Percentiles rank a stretch among this genome's conserved stretches.
These are phyloP conservation scores for Phytophthora palmivora DNA, from an alignment of 352 stramenopile genomes.

Conservation along the genomic window DNA sequence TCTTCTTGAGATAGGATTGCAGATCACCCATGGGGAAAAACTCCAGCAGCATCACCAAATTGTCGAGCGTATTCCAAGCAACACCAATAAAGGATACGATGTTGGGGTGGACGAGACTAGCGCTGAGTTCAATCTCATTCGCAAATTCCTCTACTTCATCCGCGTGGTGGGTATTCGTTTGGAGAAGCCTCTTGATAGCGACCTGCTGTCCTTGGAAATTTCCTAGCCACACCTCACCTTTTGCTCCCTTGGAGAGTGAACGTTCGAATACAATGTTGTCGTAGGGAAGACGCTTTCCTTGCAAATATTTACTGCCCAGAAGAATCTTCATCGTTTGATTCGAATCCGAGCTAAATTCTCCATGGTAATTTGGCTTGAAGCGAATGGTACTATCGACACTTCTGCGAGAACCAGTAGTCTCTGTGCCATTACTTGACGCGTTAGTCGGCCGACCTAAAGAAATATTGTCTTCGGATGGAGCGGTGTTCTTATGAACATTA, in stretches of 20 bases:
- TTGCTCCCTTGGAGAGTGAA: conserved; percentile 40
- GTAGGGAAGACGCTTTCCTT: conserved; percentile 20
- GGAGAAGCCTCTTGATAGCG: conserved; percentile 47
- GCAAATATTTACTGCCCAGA: not conserved
- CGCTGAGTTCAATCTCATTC: conserved; percentile 40
- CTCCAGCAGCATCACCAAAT: conserved; percentile 49
- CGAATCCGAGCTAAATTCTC: not conserved
- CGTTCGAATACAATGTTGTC: conserved; percentile 29
- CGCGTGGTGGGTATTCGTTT: conserved; percentile 25
- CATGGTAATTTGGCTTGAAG: not conserved
- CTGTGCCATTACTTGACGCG: not conserved
- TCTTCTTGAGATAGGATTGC: conserved; percentile 33
- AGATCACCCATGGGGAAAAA: conserved; percentile 46
- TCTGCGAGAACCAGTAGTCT: conserved; percentile 1
- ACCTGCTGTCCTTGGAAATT: conserved; percentile 30
- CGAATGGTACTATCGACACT: conserved; percentile 4
- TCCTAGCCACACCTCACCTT: conserved; percentile 54
- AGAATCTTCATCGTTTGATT: conserved; percentile 11
- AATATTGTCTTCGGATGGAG: not conserved
- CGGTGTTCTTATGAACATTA: not conserved
- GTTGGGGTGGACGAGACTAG: conserved; percentile 36
- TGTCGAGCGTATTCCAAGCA: conserved; percentile 47
- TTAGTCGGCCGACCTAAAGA: not conserved
- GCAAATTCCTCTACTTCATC: conserved; percentile 39
- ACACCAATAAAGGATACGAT: conserved; percentile 46